These are phyloP conservation scores for Phytophthora vignae DNA, from an alignment of 352 stramenopile species.

Conservation along the genomic window DNA sequence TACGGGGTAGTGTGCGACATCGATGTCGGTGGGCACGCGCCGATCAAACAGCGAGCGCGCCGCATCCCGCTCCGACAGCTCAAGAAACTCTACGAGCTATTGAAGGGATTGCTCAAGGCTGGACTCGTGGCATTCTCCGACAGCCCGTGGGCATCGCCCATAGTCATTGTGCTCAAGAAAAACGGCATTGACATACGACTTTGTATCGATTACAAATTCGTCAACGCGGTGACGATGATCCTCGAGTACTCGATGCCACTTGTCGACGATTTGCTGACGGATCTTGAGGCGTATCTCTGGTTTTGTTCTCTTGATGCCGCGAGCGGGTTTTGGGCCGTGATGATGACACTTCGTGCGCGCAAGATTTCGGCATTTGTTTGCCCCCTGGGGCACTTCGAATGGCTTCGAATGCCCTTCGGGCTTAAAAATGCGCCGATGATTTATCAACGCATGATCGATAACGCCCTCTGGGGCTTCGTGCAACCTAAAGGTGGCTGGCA, in stretches of 20 bases:
- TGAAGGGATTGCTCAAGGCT: too few relatives aligned
- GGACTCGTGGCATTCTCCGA: too few relatives aligned
- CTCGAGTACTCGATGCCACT: background rate
- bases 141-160: too few relatives aligned
- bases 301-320: constrained; percentile 11
- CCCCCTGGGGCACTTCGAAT: constrained; percentile 11
- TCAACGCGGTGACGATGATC: background rate
- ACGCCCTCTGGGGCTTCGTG: background rate
- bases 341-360: background rate
- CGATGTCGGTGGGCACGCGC: too few relatives aligned
- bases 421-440: constrained; percentile 14
- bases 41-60: too few relatives aligned
- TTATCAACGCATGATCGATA: constrained; percentile 4
- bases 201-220: background rate
- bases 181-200: background rate
- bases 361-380: constrained; percentile 8
- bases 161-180: too few relatives aligned
- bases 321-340: background rate
- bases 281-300: background rate
- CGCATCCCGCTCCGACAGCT: too few relatives aligned
- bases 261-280: background rate
- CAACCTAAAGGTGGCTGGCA: background rate
- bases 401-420: constrained; percentile 5
- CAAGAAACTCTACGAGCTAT: too few relatives aligned
- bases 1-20: too few relatives aligned